phyloP scores from a whole-genome alignment of 2,329 filamentous ascomycete genomes.

The Fonsecaea monophora region DNA sequence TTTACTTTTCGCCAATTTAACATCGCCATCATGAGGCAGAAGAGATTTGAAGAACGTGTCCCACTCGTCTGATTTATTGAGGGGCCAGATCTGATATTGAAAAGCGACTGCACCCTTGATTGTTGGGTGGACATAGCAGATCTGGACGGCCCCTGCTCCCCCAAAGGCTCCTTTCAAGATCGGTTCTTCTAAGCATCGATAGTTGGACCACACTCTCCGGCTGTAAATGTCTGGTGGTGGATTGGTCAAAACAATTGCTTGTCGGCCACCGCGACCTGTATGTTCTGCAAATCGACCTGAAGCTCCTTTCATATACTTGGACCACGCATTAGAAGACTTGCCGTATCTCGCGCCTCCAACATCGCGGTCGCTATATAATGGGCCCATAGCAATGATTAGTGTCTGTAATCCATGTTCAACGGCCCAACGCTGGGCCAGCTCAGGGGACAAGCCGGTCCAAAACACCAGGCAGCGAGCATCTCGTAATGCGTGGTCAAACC shows the following conservation, averaged over 20 bases:
- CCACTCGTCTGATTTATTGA: conserved; percentile 37
- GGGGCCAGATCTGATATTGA: conserved; percentile 41
- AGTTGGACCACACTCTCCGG: conserved; percentile 39
- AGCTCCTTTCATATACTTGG: conserved; percentile 20
- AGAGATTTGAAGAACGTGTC: conserved; percentile 5
- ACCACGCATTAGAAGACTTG: conserved; percentile 5
- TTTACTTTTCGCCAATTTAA: neutral
- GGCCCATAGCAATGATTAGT: conserved; percentile 18
- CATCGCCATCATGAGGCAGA: neutral
- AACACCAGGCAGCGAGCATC: conserved; percentile 38
- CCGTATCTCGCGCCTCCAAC: neutral
- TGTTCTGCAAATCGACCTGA: conserved; percentile 39
- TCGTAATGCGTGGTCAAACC: conserved; percentile 21
- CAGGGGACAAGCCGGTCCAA: conserved; percentile 41
- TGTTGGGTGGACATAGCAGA: conserved; percentile 42
- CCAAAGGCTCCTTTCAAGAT: conserved; percentile 40
- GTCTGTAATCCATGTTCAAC: conserved; percentile 5
- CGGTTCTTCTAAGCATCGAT: conserved; percentile 42
- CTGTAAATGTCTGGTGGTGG: conserved; percentile 43
- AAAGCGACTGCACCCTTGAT: conserved; percentile 41
- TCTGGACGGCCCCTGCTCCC: conserved; percentile 30
- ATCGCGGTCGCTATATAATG: conserved; percentile 9
- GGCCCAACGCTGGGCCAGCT: conserved; percentile 38
- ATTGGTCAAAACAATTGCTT: conserved; percentile 40
- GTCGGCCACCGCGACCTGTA: conserved; percentile 41